Conservation (phyloP, 495 filamentous ascomycete species). For the Hypoxylon intermedium region DNA sequence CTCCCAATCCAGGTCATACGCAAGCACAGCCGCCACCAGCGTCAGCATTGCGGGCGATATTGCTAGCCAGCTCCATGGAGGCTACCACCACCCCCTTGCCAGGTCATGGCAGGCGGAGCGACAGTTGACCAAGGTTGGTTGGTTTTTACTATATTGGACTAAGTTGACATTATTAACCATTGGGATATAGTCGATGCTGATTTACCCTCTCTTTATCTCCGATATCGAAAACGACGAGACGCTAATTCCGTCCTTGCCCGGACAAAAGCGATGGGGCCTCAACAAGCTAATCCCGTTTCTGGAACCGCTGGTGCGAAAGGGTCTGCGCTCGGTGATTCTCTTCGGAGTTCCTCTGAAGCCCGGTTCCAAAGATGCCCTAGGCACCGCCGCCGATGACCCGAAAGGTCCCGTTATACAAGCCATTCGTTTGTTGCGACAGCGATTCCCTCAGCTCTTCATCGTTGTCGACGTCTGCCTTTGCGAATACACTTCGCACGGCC, state of each 20-base stretch:
- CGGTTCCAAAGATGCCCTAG: conserved; percentile 84
- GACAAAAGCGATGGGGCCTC: conserved; percentile 84
- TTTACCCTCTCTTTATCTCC: conserved; percentile 95
- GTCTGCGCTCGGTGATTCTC: conserved; percentile 88
- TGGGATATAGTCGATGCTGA: conserved; percentile 85
- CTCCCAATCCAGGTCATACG: conserved; percentile 77
- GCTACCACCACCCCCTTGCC: conserved; percentile 90
- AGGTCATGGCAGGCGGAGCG: conserved; percentile 95
- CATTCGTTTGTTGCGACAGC: conserved; percentile 79
- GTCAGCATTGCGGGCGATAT: conserved; percentile 93
- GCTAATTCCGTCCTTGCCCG: conserved; percentile 85
- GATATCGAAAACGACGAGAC: conserved; percentile 92
- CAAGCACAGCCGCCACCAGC: conserved; percentile 90
- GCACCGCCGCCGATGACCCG: conserved; percentile 93
- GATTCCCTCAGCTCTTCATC: conserved; percentile 89
- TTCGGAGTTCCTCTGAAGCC: conserved; percentile 89
- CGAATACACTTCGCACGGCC: conserved; percentile 98
- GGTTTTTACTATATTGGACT: conserved; percentile 17
- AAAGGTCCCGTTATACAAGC: conserved; percentile 86
- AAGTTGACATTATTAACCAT: conserved; percentile 4
- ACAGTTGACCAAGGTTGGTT: conserved; percentile 88
- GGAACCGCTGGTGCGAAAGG: conserved; percentile 83
- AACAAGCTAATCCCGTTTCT: conserved; percentile 87
- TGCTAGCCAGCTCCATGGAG: conserved; percentile 91
- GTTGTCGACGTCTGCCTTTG: conserved; percentile 93